Percentiles rank a stretch among this genome's conserved stretches.
Conservation (phyloP, 441 rosid species). For the Viola pubescens region DNA sequence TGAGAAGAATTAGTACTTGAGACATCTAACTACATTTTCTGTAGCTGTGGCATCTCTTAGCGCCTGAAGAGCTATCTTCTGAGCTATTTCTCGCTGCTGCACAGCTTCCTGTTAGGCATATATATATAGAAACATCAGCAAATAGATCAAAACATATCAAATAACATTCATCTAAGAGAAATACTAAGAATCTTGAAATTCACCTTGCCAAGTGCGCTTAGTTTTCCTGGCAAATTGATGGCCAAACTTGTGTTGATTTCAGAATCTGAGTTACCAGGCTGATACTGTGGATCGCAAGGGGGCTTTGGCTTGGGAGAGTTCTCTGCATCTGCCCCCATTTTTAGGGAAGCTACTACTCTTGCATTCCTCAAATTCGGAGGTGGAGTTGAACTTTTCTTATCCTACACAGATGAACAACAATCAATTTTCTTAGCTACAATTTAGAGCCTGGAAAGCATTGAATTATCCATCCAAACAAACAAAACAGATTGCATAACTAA, state of each 20-base stretch:
- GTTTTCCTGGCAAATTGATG: slow-evolving; percentile 47
- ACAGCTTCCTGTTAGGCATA: slow-evolving; percentile 58
- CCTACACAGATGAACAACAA: slow-evolving; percentile 23
- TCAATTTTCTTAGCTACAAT: neutral
- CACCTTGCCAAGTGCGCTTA: slow-evolving; percentile 62
- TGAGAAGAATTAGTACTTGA: slow-evolving; percentile 41
- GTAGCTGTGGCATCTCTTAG: slow-evolving; percentile 77
- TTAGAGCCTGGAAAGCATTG: no score
- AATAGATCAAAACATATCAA: neutral
- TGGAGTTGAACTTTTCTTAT: slow-evolving; percentile 48
- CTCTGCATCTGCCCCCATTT: slow-evolving; percentile 26
- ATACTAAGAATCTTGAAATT: neutral
- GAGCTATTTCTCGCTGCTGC: slow-evolving; percentile 74
- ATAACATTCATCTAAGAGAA: neutral
- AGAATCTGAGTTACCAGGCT: slow-evolving; percentile 17
- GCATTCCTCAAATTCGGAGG: slow-evolving; percentile 34
- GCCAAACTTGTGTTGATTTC: slow-evolving; percentile 23
- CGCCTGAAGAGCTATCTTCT: slow-evolving; percentile 77
- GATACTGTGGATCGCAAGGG: slow-evolving; percentile 22
- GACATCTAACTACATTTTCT: slow-evolving; percentile 66
- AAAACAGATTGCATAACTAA: neutral
- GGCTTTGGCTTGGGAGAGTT: slow-evolving; percentile 16
- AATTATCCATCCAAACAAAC: neutral
- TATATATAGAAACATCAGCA: neutral
- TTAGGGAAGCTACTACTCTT: slow-evolving; percentile 28